Conservation (phyloP, 495 filamentous ascomycete species). For the Lasiosphaeriaceae sp. region DNA sequence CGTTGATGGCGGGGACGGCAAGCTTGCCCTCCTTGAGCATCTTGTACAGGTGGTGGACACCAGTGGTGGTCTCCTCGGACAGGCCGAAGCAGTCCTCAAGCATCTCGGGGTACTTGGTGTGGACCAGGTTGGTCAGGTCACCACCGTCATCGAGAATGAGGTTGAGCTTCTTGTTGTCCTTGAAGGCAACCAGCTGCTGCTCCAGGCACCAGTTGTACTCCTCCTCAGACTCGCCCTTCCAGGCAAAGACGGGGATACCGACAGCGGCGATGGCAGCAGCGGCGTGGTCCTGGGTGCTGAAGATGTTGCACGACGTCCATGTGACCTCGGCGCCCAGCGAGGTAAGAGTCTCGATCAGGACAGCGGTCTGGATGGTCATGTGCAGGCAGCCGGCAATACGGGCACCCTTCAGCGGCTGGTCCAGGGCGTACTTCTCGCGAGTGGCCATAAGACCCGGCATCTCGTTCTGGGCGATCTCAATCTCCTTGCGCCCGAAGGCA, state of each 20-base stretch:
- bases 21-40: constrained; percentile 93
- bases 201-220: constrained; percentile 99
- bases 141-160: constrained; percentile 98
- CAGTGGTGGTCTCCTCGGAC: constrained; percentile 98
- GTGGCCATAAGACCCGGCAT: constrained; percentile 98
- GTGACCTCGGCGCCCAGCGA: constrained; percentile 95
- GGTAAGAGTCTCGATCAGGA: constrained; percentile 95
- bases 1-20: constrained; percentile 94
- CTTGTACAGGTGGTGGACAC: constrained; percentile 97
- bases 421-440: constrained; percentile 79
- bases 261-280: constrained; percentile 93
- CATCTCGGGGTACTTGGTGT: constrained; percentile 97
- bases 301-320: constrained; percentile 98
- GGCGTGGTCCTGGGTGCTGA: constrained; percentile 98
- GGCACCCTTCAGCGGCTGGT: constrained; percentile 86
- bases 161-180: constrained; percentile 93
- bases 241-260: constrained; percentile 96
- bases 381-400: constrained; percentile 96
- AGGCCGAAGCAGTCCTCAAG: constrained; percentile 96
- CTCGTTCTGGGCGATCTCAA: constrained; percentile 97
- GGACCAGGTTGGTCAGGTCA: constrained; percentile 93
- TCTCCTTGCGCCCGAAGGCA: constrained; percentile 98
- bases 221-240: constrained; percentile 99
- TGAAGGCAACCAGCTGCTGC: constrained; percentile 96
- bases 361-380: constrained; percentile 99